Evolutionary conservation across 2,329 filamentous ascomycete species (phyloP).

Genomic region (Fusarium annulatum): DNA sequence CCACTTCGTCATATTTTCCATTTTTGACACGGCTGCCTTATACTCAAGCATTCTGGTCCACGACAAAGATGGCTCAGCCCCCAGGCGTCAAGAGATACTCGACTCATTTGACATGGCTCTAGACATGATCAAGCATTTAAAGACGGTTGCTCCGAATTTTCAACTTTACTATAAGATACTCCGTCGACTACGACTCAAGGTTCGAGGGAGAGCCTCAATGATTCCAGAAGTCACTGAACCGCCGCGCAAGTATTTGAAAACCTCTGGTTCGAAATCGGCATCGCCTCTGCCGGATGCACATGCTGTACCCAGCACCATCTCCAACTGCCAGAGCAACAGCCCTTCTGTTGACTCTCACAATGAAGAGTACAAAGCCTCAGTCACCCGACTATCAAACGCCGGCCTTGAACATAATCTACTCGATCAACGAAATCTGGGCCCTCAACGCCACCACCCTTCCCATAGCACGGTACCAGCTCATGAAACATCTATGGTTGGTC

Average conservation of each 20-base stretch:
- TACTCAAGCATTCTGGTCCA: background rate
- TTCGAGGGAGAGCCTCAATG: rapidly evolving
- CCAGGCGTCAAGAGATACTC: background rate
- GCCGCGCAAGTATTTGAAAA: background rate
- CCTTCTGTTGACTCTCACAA: background rate
- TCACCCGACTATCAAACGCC: background rate
- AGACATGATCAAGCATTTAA: background rate
- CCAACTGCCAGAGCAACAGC: too few relatives aligned
- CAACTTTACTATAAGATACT: background rate
- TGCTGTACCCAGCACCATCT: background rate
- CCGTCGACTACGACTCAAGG: background rate
- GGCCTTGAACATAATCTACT: background rate
- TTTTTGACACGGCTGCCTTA: background rate
- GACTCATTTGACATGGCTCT: background rate
- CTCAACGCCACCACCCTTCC: background rate
- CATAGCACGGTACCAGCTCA: rapidly evolving
- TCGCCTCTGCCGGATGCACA: background rate
- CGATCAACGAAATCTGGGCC: rapidly evolving
- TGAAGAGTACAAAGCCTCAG: background rate
- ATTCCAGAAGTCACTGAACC: background rate
- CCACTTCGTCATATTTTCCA: background rate
- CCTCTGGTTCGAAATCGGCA: background rate
- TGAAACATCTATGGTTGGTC: background rate
- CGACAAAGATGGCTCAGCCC: background rate
- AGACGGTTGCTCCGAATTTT: background rate